Evolutionary conservation across 176 grass and related monocot species (phyloP), one percentile per base, ranked within the genome.

Genomic region (Tillandsia leiboldiana): DNA sequence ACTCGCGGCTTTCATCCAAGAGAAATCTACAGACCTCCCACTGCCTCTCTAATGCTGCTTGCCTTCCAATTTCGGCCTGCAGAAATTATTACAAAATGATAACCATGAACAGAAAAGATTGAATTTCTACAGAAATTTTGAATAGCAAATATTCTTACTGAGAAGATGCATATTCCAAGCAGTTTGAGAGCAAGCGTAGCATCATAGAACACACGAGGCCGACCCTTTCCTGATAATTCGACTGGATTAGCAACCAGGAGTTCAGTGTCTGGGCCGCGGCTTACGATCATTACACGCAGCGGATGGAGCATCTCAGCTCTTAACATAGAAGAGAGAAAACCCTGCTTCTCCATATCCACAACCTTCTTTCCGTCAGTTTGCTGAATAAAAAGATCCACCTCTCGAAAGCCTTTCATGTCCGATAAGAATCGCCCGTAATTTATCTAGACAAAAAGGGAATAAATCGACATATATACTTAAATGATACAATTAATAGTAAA

Each of bases 21-120:
- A 99, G 86, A 78, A 99, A 99, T 57, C 90, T 90, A 75, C 90
- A 99, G 2, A 99, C 89, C 64, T 99, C 94, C 94, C 94, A 93
- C 69, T 99, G 90, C 49, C 82, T 88, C 58, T 90, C 89, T 0
- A 77, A 81, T 23, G 84, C 87, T 23, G 66, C n/a, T 48, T 93
- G 94, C 51, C 94, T 88, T 6, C 89, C 90, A 9, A 99, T 99
- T 70, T 99, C 94, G 59, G 94, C 94, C 94, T 99, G 70, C 23
- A 77, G 2, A 18, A 61, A 61, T 61, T 9, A 61, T 61, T 9
- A 61, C 22, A 61, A 23, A 17, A 20, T 61, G 53, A 15, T 6
- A 61, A 18, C 56, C 56, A 15, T 61, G 56, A 20, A 10, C 4
- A 61, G 22, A 61, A 10, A 23, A n/a, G 56, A 61, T 2, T 22